Percentiles rank a stretch among this genome's conserved stretches.
These are phyloP conservation scores for Fusarium odoratissimum DNA, from an alignment of 2,329 filamentous ascomycete species.

Conservation along the genomic window DNA sequence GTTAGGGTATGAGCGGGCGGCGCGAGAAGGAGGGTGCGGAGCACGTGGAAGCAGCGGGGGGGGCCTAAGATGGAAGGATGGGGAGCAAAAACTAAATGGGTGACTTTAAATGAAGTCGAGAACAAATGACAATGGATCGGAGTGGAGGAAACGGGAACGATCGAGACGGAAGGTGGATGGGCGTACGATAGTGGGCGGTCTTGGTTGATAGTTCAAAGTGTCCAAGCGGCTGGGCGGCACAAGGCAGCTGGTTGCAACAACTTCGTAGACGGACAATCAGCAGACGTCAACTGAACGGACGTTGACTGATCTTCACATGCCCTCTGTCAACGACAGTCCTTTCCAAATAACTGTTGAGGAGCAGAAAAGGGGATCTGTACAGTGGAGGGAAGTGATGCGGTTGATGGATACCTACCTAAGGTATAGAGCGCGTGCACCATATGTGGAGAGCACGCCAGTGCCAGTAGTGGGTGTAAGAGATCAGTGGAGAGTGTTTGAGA, in stretches of 20 bases:
- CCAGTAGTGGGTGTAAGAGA: conserved; percentile 37
- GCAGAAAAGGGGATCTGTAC: not conserved
- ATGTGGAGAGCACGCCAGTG: conserved; percentile 25
- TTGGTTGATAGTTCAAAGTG: conserved; percentile 10
- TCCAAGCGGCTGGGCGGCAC: conserved; percentile 22
- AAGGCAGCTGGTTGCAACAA: conserved; percentile 5
- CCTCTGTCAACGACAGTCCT: conserved; percentile 18
- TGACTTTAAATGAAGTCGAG: conserved; percentile 32
- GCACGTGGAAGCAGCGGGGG: conserved; percentile 40
- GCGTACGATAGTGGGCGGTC: conserved; percentile 23
- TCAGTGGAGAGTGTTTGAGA: conserved; percentile 25
- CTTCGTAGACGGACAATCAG: not conserved
- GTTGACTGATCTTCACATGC: conserved; percentile 1
- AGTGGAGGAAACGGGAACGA: conserved; percentile 27
- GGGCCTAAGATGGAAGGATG: conserved; percentile 26
- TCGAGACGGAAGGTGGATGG: conserved; percentile 23
- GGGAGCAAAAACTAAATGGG: conserved; percentile 20
- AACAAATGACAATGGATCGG: conserved; percentile 24
- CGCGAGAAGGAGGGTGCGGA: conserved; percentile 38
- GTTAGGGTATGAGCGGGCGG: conserved; percentile 24
- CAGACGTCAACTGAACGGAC: conserved; percentile 3
- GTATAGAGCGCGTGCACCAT: conserved; percentile 15
- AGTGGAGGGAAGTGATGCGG: conserved; percentile 6
- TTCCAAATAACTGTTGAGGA: conserved; percentile 2
- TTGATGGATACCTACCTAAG: conserved; percentile 10